Percentiles rank a stretch among this genome's conserved stretches.
These are phyloP conservation scores for Adansonia grandidieri DNA, from an alignment of 441 rosid species.

Conservation along the genomic window DNA sequence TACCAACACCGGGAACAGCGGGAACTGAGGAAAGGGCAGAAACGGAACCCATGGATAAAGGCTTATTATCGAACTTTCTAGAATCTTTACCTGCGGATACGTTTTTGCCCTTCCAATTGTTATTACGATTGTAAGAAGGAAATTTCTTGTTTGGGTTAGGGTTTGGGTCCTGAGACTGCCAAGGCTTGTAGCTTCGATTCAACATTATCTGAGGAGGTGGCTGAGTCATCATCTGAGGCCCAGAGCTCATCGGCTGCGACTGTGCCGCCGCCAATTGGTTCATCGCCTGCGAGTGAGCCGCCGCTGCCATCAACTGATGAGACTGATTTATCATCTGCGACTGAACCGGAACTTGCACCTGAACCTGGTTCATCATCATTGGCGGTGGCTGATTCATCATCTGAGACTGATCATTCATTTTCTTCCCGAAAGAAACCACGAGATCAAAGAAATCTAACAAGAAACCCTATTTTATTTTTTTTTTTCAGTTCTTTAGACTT, in stretches of 20 bases:
- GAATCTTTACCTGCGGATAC: conserved; percentile 38
- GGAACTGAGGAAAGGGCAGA: conserved; percentile 33
- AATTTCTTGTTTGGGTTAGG: conserved; percentile 49
- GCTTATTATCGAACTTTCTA: conserved; percentile 49
- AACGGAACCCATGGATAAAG: conserved; percentile 20
- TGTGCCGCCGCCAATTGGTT: conserved; percentile 46
- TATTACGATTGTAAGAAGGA: conserved; percentile 46
- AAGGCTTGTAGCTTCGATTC: conserved; percentile 55
- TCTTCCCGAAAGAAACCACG: background rate
- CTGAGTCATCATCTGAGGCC: conserved; percentile 52
- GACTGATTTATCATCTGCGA: conserved; percentile 42
- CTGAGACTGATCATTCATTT: conserved; percentile 52
- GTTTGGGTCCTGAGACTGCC: conserved; percentile 50
- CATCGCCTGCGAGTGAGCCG: conserved; percentile 51
- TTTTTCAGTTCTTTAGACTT: background rate
- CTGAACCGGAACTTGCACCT: conserved; percentile 43
- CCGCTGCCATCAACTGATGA: conserved; percentile 27
- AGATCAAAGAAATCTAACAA: background rate
- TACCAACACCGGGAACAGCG: conserved; percentile 28
- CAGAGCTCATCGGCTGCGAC: conserved; percentile 37
- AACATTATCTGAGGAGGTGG: conserved; percentile 39
- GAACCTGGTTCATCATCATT: conserved; percentile 38
- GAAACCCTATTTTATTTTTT: conserved; percentile 19
- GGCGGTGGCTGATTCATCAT: conserved; percentile 49
- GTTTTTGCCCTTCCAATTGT: conserved; percentile 88